A percentile compares a stretch with the other conserved stretches of the same genome.
Conservation (phyloP, 2,329 filamentous ascomycete species). For the Teratosphaeria gauchensis region DNA sequence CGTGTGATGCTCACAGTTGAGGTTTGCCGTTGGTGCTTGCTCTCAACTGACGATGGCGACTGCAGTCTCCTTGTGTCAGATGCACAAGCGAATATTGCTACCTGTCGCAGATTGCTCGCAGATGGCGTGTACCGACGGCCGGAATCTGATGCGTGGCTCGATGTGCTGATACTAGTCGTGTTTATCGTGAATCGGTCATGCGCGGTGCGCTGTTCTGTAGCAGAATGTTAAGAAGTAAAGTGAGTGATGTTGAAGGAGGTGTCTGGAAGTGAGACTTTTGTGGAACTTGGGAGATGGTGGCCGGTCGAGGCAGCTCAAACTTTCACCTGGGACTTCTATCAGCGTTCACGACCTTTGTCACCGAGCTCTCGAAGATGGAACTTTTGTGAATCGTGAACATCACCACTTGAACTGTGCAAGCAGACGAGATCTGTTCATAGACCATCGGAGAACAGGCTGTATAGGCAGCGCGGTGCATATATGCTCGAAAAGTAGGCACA, state of each 20-base stretch:
- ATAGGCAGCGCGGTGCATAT: neutral
- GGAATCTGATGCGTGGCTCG: neutral
- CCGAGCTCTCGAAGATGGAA: neutral
- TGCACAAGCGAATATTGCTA: neutral
- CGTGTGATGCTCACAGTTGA: slow-evolving; percentile 9
- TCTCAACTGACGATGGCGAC: neutral
- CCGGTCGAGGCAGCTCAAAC: neutral
- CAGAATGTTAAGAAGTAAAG: neutral
- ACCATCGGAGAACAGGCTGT: neutral
- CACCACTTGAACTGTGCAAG: neutral
- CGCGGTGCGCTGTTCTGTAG: no score
- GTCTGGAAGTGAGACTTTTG: no score
- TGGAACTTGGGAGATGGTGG: neutral
- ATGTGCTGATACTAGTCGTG: neutral
- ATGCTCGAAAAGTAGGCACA: neutral
- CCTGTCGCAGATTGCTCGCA: neutral
- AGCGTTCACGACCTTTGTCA: neutral
- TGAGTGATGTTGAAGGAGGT: neutral
- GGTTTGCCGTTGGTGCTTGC: neutral
- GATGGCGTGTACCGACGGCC: neutral
- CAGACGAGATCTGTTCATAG: neutral
- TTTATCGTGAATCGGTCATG: no score
- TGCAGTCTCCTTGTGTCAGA: neutral
- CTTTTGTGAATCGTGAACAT: neutral
- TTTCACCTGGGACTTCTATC: neutral